phyloP scores from a whole-genome alignment of 441 rosid genomes.

The Gossypium gossypioides region DNA sequence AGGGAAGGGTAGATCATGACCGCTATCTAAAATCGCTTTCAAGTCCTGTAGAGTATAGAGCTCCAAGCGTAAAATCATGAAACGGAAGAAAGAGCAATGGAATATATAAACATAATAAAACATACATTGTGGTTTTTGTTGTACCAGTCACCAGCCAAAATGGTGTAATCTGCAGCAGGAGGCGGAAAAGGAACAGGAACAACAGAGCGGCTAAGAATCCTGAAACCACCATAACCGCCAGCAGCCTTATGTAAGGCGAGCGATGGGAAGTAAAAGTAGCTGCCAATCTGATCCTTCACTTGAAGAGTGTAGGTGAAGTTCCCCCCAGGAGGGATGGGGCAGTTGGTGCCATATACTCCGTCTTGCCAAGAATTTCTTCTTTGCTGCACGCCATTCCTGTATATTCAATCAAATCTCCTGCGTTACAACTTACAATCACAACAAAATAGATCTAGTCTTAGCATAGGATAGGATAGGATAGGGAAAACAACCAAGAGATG shows the following conservation, averaged over 20 bases:
- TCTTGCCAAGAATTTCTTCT: slow-evolving; percentile 70
- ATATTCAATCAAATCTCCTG: neutral
- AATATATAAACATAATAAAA: neutral
- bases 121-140: slow-evolving; percentile 40
- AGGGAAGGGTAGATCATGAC: slow-evolving; percentile 36
- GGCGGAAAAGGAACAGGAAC: slow-evolving; percentile 63
- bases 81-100: neutral
- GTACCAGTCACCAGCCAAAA: slow-evolving; percentile 71
- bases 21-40: slow-evolving; percentile 31
- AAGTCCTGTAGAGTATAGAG: slow-evolving; percentile 26
- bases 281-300: slow-evolving; percentile 75
- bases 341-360: slow-evolving; percentile 72
- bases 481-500: slow-evolving; percentile 48
- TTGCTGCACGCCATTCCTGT: slow-evolving; percentile 66
- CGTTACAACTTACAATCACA: neutral
- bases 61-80: neutral
- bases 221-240: slow-evolving; percentile 63
- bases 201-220: slow-evolving; percentile 47
- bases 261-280: slow-evolving; percentile 69
- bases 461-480: neutral
- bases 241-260: slow-evolving; percentile 76
- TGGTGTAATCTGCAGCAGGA: slow-evolving; percentile 53
- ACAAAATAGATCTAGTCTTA: neutral
- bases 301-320: slow-evolving; percentile 68
- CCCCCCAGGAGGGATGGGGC: slow-evolving; percentile 65